Conservation (phyloP, 345 rosid genomes). For the Eutrema heterophyllum region DNA sequence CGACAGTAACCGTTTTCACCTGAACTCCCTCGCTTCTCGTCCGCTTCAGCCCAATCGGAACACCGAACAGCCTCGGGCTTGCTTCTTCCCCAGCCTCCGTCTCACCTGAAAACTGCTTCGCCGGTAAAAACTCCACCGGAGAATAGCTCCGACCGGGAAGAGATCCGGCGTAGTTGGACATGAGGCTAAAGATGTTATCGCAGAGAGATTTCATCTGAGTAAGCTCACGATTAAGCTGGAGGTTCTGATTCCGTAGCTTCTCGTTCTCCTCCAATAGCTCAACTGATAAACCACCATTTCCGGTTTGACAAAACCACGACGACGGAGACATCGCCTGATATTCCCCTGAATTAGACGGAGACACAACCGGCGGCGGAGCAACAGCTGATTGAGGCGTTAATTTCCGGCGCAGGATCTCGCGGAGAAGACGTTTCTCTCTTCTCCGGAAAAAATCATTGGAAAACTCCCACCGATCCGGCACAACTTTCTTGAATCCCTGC, state of each 20-base stretch:
- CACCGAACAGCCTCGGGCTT: slow-evolving; percentile 63
- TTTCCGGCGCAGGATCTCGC: slow-evolving; percentile 87
- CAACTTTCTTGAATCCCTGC: slow-evolving; percentile 80
- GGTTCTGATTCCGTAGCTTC: slow-evolving; percentile 63
- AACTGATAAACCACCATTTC: slow-evolving; percentile 23
- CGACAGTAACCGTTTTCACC: slow-evolving; percentile 18
- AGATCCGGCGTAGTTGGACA: slow-evolving; percentile 44
- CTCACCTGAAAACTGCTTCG: slow-evolving; percentile 16
- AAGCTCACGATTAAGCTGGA: slow-evolving; percentile 57
- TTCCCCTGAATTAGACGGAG: slow-evolving; percentile 57
- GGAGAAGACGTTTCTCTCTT: slow-evolving; percentile 64
- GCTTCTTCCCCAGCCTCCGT: slow-evolving; percentile 17
- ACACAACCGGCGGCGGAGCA: slow-evolving; percentile 22
- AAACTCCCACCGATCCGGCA: slow-evolving; percentile 97
- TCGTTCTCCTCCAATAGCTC: slow-evolving; percentile 76
- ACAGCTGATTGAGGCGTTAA: slow-evolving; percentile 19
- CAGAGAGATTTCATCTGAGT: slow-evolving; percentile 63
- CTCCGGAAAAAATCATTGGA: slow-evolving; percentile 68
- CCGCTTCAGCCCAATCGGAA: slow-evolving; percentile 59
- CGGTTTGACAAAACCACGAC: slow-evolving; percentile 37
- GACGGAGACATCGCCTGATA: slow-evolving; percentile 54
- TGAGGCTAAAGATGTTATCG: slow-evolving; percentile 46
- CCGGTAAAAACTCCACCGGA: slow-evolving; percentile 40
- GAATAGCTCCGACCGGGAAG: slow-evolving; percentile 15
- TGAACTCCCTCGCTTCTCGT: slow-evolving; percentile 32